Evolutionary conservation across 805 yeast genomes (phyloP).

Genomic region (Kazachstania kunashirensis): DNA sequence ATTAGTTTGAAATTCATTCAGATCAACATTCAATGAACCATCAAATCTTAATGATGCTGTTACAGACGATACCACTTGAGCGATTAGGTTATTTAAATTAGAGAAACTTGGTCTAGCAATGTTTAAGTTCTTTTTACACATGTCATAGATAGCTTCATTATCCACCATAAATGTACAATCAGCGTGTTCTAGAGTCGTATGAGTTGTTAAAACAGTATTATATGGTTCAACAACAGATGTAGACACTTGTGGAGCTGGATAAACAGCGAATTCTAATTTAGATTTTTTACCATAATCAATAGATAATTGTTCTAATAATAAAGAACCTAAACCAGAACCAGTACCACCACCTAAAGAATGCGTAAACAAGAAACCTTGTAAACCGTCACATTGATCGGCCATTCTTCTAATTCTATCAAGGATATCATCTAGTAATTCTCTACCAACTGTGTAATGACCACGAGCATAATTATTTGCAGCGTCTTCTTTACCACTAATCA

Average conservation of each 20-base stretch:
- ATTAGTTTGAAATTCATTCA: constrained; percentile 97
- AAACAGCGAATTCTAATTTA: constrained; percentile 94
- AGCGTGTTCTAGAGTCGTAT: constrained; percentile 94
- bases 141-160: constrained; percentile 97
- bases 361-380: constrained; percentile 94
- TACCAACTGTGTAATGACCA: constrained; percentile 97
- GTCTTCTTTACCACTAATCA: constrained; percentile 95
- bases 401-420: constrained; percentile 93
- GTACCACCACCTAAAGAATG: constrained; percentile 99
- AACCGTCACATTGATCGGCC: constrained; percentile 94
- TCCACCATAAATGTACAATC: constrained; percentile 99
- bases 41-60: constrained; percentile 97
- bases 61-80: constrained; percentile 96
- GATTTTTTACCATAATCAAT: constrained; percentile 93
- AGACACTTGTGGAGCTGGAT: constrained; percentile 96
- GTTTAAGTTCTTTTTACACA: constrained; percentile 92
- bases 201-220: constrained; percentile 94
- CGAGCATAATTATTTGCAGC: constrained; percentile 98
- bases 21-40: constrained; percentile 94
- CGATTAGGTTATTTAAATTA: constrained; percentile 85
- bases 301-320: constrained; percentile 83
- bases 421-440: constrained; percentile 87
- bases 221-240: constrained; percentile 98
- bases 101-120: constrained; percentile 84
- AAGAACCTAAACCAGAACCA: constrained; percentile 95